Conservation (phyloP, 2,329 filamentous ascomycete genomes). For the Leptographium procerum region DNA sequence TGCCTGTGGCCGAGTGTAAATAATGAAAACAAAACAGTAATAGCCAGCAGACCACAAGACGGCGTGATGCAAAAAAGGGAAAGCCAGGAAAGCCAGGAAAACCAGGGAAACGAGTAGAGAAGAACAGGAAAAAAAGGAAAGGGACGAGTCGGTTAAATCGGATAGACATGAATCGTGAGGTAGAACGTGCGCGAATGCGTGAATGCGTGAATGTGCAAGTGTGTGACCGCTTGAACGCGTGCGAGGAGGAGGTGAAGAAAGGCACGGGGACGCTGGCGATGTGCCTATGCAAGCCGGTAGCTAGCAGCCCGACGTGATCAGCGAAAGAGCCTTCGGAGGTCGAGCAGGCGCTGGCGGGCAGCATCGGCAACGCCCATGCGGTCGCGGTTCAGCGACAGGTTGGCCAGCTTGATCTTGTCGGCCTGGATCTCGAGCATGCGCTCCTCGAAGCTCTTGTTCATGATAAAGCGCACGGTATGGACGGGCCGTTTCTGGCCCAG, state of each 20-base stretch:
- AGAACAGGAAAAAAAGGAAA: neutral
- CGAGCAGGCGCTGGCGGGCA: conserved; percentile 27
- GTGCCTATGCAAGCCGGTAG: no score
- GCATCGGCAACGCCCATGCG: conserved; percentile 33
- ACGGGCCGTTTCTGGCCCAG: conserved; percentile 85
- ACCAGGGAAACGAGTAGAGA: neutral
- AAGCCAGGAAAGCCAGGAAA: neutral
- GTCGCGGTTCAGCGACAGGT: conserved; percentile 36
- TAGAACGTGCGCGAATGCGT: no score
- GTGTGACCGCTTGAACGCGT: no score
- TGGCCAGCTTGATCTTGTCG: conserved; percentile 86
- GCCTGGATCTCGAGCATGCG: conserved; percentile 83
- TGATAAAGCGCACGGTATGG: conserved; percentile 78
- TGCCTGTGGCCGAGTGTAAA: neutral
- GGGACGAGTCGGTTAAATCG: neutral
- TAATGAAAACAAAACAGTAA: neutral
- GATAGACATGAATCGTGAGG: neutral
- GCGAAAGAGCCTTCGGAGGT: conserved; percentile 44
- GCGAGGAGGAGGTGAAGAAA: neutral
- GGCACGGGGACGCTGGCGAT: no score
- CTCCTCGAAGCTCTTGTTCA: conserved; percentile 84
- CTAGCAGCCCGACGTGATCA: neutral
- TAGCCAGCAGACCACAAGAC: no score
- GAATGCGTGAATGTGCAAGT: no score
- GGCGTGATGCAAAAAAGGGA: neutral